Base-by-base conservation (phyloP, 1,139 yeast species). In the Suhomyces bolitotheri region DNA sequence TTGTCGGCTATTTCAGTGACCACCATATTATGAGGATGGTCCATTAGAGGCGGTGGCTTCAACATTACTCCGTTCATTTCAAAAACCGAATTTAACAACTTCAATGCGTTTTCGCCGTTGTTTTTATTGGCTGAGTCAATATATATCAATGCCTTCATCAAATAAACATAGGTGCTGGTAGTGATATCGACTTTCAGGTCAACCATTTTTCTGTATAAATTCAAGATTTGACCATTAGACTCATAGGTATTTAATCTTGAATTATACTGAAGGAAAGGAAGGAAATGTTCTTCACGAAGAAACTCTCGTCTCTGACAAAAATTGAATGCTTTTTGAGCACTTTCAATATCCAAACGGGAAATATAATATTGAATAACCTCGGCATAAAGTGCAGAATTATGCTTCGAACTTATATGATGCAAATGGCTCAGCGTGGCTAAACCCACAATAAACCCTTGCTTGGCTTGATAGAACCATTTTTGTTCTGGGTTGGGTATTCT, bases 121-220 rank as follows among this genome's bases (percentile, higher is more conserved):
- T 50, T 52, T 3, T 53, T 45, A 27, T 53, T 52, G 31, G 48
- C 49, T 13, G 61, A 43, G 41, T 73, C 76, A 30, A 64, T 49
- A 39, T 58, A 58, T 6, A 73, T 58, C 14, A 75, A 57, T 0
- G 80, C 63, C 32, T 62, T 58, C 47, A 76, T 58, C 37, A 76
- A 47, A 42, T 56, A 62, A 22, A 58, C 58, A 39, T 76, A 70
- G 0, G 76, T 59, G 13, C 53, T 53, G 0, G 76, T 55, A 7
- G 65, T 54, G 2, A 70, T 50, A 1, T 53, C 47, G 4, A 67
- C 46, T 7, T 63, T 55, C 7, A 50, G 47, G 4, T 55, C 53
- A 3, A 64, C 65, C 71, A 76, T 66, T 29, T 61, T 57, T 27
- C 66, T 57, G 48, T 73, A 77, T 2, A 71, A 22, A 9, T 56